These are phyloP conservation scores for Aspergillus leporis DNA, from an alignment of 495 filamentous ascomycete genomes.

Conservation along the genomic window DNA sequence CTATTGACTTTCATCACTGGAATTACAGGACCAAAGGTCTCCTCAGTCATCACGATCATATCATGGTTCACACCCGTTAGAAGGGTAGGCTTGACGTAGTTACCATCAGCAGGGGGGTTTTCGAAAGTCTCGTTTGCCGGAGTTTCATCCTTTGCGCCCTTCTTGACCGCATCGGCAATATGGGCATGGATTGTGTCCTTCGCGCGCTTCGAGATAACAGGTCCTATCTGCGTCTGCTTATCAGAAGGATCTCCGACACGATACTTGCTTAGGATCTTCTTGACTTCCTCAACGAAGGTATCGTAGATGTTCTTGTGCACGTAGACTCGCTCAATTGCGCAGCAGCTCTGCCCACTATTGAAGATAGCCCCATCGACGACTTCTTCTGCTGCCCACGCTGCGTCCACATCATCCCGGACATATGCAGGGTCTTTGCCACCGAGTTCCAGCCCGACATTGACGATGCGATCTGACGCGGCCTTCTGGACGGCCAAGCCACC, in stretches of 20 bases:
- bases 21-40: slow-evolving; percentile 92
- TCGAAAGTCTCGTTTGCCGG: slow-evolving; percentile 74
- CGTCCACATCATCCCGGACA: slow-evolving; percentile 79
- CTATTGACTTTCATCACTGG: slow-evolving; percentile 82
- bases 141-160: slow-evolving; percentile 80
- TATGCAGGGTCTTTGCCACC: slow-evolving; percentile 95
- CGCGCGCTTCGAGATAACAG: slow-evolving; percentile 77
- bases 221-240: slow-evolving; percentile 75
- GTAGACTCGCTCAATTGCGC: slow-evolving; percentile 84
- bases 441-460: slow-evolving; percentile 83
- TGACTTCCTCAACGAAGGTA: slow-evolving; percentile 71
- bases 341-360: slow-evolving; percentile 94
- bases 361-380: slow-evolving; percentile 92
- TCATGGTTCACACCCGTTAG: slow-evolving; percentile 73
- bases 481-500: slow-evolving; percentile 83
- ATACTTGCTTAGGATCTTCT: slow-evolving; percentile 81
- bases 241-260: slow-evolving; percentile 82
- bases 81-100: slow-evolving; percentile 83
- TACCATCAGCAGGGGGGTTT: slow-evolving; percentile 67
- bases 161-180: slow-evolving; percentile 74
- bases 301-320: slow-evolving; percentile 81
- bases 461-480: slow-evolving; percentile 75
- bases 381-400: slow-evolving; percentile 87
- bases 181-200: slow-evolving; percentile 71
- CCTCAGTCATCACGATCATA: slow-evolving; percentile 87